Percentiles rank a stretch among this genome's conserved stretches.
Evolutionary conservation across 305 asterid species (phyloP).

Genomic region (Galium porrigens): DNA sequence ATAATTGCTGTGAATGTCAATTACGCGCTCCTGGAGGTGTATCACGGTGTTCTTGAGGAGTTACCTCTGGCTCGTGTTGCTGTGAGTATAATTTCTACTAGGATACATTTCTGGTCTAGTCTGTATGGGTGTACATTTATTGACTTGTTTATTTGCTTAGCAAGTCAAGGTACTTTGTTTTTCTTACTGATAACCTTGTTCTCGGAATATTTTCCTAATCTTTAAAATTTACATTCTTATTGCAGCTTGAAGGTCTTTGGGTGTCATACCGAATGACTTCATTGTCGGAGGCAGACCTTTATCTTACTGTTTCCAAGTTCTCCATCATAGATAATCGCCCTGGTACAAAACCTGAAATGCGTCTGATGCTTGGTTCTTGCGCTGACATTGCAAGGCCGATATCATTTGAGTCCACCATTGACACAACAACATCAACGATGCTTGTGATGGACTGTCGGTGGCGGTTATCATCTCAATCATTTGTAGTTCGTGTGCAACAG

Average conservation of each 20-base stretch:
- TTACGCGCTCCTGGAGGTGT: slow-evolving; percentile 64
- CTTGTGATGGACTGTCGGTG: slow-evolving; percentile 95
- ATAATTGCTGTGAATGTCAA: slow-evolving; percentile 66
- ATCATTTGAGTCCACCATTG: slow-evolving; percentile 38
- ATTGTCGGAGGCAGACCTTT: slow-evolving; percentile 80
- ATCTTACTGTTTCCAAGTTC: slow-evolving; percentile 71
- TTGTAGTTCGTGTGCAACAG: slow-evolving; percentile 88
- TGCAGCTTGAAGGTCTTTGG: slow-evolving; percentile 97
- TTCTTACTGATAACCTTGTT: not conserved
- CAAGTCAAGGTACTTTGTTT: not conserved
- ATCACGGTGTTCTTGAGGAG: slow-evolving; percentile 67
- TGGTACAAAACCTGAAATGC: slow-evolving; percentile 83
- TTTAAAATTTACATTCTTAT: slow-evolving; percentile 3
- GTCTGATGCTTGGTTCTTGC: slow-evolving; percentile 95
- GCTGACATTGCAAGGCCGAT: slow-evolving; percentile 53
- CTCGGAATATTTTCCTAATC: not conserved
- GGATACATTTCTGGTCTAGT: slow-evolving; percentile 11
- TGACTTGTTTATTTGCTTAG: not conserved
- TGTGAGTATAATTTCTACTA: slow-evolving; percentile 41
- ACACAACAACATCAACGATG: slow-evolving; percentile 74
- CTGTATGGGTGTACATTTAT: not conserved
- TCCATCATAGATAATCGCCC: slow-evolving; percentile 85
- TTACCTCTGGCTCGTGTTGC: slow-evolving; percentile 81
- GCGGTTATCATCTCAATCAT: slow-evolving; percentile 73
- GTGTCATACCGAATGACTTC: slow-evolving; percentile 92